Evolutionary conservation across 1,284 basidiomycete genomes (phyloP).

Genomic region (Cerrena zonata): DNA sequence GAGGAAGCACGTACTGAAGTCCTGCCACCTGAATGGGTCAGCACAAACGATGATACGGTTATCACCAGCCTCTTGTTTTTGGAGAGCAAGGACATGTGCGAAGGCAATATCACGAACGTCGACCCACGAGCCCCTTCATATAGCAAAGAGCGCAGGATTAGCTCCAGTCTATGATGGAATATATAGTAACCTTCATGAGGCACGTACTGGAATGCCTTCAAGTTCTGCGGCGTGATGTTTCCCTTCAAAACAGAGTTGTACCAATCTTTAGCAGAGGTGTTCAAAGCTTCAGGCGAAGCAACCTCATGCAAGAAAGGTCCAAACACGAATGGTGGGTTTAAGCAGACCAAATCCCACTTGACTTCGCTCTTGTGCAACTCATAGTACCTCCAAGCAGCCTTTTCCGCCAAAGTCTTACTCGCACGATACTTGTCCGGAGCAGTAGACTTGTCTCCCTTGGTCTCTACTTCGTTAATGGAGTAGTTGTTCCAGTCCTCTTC

Average conservation of each 20-base stretch:
- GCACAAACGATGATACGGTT: conserved; percentile 16
- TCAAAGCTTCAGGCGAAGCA: conserved; percentile 39
- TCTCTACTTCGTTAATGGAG: conserved; percentile 46
- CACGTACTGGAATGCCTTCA: conserved; percentile 11
- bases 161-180: neutral
- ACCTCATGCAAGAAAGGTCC: conserved; percentile 49
- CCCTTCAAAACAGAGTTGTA: conserved; percentile 30
- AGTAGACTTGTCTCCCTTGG: conserved; percentile 44
- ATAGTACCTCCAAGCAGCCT: conserved; percentile 44
- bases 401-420: conserved; percentile 69
- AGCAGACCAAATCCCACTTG: conserved; percentile 47
- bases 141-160: neutral
- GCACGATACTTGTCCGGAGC: conserved; percentile 45
- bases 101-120: conserved; percentile 59
- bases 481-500: conserved; percentile 65
- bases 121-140: conserved; percentile 32
- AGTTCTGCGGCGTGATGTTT: conserved; percentile 12
- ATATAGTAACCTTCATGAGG: conserved; percentile 16
- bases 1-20: conserved; percentile 4
- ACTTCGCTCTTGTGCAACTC: conserved; percentile 45
- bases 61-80: conserved; percentile 14
- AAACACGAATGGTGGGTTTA: conserved; percentile 53
- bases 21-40: conserved; percentile 16
- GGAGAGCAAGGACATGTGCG: conserved; percentile 49
- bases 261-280: conserved; percentile 41